Base-by-base conservation (phyloP, 2,329 filamentous ascomycete genomes). In the Penicillium sp. region DNA sequence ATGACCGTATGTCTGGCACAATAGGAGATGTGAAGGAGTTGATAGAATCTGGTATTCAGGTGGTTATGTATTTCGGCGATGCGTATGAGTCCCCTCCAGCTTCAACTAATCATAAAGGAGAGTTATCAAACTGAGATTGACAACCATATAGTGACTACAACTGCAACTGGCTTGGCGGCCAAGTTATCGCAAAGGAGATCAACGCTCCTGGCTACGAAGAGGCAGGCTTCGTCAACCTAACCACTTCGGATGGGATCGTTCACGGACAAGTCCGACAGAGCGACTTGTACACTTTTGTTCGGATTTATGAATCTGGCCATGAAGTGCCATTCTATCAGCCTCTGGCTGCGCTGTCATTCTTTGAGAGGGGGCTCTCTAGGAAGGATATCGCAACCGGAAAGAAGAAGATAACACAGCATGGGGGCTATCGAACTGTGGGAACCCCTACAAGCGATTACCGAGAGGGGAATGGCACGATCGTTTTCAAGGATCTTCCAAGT, bases 301-400 rank as follows among this genome's bases (percentile, higher is more conserved):
- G 63, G 4, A 62, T 65, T 26, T 82, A 79, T 66, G 78, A 82
- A 56, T 71, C 73, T 8, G 79, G 80, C 4, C 80, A 82, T 53
- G 76, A 80, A 65, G 79, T 81, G 1, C 82, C 82, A 0, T 84
- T 83, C 66, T 84, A 84, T 67, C 82, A 84, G 65, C 83, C 78
- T 3, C 70, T 80, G 31, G 78, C 75, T 13, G 69, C 81, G 8
- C 69, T 83, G 13, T 77, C 78, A 58, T 73, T 83, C 57, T 82
- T 84, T 60, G 72, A 79, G 68, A 76, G 82, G 13, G 78, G 77
- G 11, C 70, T 84, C 55, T 62, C 66, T 11, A 75, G 79, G n/a
- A 67, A 73, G 21, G 81, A 85, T 54, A 74, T 87, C 54, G 79
- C 79, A 22, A 82, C 80, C 2, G 83, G 83, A 10, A 64, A 66